phyloP scores from a whole-genome alignment of 495 filamentous ascomycete genomes.

The Hypoxylon lienhwacheense region DNA sequence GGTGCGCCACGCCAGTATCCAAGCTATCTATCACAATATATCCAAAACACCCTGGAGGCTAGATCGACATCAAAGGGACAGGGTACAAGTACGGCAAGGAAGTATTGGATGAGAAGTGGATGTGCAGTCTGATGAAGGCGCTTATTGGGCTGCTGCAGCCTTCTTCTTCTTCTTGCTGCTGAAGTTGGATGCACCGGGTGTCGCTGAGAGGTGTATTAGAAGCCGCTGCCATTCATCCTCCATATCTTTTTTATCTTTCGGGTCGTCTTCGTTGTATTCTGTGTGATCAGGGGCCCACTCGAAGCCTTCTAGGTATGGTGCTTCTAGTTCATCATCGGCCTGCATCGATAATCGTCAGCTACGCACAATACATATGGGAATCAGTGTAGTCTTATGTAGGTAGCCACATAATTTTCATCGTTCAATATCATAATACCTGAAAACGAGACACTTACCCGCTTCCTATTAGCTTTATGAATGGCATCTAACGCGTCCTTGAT shows the following conservation, averaged over 20 bases:
- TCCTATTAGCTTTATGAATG: constrained; percentile 92
- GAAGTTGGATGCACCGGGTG: constrained; percentile 54
- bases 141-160: constrained; percentile 53
- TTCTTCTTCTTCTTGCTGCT: constrained; percentile 64
- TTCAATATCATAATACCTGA: too few species aligned
- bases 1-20: constrained; percentile 14
- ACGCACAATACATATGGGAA: background rate
- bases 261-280: constrained; percentile 71
- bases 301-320: constrained; percentile 84
- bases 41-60: constrained; percentile 12
- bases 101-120: constrained; percentile 24
- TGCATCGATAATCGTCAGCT: constrained; percentile 39
- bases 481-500: constrained; percentile 93
- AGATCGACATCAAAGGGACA: background rate
- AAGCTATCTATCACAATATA: constrained; percentile 29
- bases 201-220: constrained; percentile 80
- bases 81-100: constrained; percentile 9
- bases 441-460: constrained; percentile 63
- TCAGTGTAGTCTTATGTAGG: too few species aligned
- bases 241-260: constrained; percentile 39
- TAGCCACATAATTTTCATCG: too few species aligned
- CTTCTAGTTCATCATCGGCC: constrained; percentile 85
- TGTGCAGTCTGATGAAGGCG: constrained; percentile 7
- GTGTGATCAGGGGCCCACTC: constrained; percentile 65
- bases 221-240: constrained; percentile 57